These are phyloP conservation scores for Macrolepiota albuminosa DNA, from an alignment of 768 basidiomycete genomes.

Conservation along the genomic window DNA sequence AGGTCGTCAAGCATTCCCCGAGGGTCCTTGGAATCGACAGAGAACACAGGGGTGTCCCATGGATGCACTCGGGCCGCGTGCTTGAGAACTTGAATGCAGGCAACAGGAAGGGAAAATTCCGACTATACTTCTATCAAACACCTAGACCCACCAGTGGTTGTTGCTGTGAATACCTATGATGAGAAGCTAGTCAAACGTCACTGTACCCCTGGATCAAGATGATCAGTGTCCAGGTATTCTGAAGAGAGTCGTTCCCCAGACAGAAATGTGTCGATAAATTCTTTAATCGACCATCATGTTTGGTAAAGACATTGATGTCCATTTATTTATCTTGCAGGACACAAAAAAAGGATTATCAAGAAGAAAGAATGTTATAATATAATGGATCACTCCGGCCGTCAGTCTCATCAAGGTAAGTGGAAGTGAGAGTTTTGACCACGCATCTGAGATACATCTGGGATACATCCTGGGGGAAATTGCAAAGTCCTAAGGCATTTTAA, in stretches of 20 bases:
- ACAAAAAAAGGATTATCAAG: no score
- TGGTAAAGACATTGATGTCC: not conserved
- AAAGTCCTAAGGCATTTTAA: not conserved
- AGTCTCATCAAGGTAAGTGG: no score
- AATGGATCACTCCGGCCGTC: not conserved
- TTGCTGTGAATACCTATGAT: not conserved
- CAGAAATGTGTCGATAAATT: not conserved
- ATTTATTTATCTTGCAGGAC: not conserved
- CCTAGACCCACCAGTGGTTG: not conserved
- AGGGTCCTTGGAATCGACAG: not conserved
- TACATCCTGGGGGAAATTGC: no score
- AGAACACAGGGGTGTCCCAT: not conserved
- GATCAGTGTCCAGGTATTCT: not conserved
- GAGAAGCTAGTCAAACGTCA: not conserved
- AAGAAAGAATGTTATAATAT: not conserved
- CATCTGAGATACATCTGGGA: not conserved
- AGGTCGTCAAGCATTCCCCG: not conserved
- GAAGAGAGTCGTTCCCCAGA: not conserved
- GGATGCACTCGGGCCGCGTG: not conserved
- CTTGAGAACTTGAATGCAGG: not conserved
- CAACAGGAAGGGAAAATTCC: not conserved
- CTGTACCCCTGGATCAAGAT: not conserved
- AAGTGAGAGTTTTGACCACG: not conserved
- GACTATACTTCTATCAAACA: not conserved
- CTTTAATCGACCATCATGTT: not conserved